Evolutionary conservation across 805 yeast species (phyloP).

Genomic region (Yarrowia hollandica): DNA sequence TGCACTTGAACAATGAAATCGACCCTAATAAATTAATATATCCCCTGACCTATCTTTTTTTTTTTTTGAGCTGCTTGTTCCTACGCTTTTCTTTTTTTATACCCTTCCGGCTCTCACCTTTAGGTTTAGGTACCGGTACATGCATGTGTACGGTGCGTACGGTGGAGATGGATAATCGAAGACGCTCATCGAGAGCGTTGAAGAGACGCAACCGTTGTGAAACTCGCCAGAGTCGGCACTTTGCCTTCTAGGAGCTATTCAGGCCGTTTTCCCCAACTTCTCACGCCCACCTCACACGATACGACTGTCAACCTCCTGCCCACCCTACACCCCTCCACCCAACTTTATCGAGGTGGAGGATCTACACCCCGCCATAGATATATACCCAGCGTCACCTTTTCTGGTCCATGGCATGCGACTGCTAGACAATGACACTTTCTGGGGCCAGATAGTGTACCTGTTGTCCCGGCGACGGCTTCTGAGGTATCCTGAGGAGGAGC

Average conservation of each 20-base stretch:
- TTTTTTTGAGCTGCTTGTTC: too few relatives aligned
- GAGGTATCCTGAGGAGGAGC: conserved; percentile 18
- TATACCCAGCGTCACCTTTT: not conserved
- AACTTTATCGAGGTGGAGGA: conserved; percentile 28
- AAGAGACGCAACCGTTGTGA: too few relatives aligned
- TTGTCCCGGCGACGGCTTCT: not conserved
- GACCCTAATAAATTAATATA: too few relatives aligned
- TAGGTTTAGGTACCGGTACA: not conserved
- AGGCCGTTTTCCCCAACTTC: not conserved
- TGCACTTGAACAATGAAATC: too few relatives aligned
- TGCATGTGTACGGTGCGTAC: not conserved
- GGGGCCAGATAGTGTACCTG: conserved; percentile 27
- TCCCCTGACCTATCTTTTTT: too few relatives aligned
- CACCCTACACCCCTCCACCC: conserved; percentile 23
- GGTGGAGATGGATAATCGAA: not conserved
- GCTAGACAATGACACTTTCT: conserved; percentile 28
- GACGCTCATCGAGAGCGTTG: not conserved
- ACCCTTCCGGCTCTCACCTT: not conserved
- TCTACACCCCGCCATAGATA: conserved; percentile 6
- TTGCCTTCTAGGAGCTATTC: too few relatives aligned
- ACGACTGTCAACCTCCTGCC: not conserved
- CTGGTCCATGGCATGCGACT: conserved; percentile 13
- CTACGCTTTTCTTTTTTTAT: not conserved
- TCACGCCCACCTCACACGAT: not conserved
- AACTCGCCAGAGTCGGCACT: too few relatives aligned